These are phyloP conservation scores for Iberis pinnata DNA, from an alignment of 345 rosid genomes.

Conservation along the genomic window DNA sequence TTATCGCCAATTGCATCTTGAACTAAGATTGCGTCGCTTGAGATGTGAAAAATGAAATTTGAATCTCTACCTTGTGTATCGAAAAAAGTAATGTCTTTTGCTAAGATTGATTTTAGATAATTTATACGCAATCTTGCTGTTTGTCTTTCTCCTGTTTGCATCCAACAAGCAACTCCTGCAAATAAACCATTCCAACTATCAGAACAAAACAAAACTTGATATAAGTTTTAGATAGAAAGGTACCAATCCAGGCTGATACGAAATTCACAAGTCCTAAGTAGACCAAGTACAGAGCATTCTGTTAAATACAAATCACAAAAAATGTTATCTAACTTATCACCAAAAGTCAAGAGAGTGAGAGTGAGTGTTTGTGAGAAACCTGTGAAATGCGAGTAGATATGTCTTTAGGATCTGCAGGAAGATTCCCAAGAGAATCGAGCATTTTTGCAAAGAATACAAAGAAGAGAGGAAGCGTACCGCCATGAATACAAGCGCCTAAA, in stretches of 20 bases:
- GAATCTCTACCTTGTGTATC: constrained; percentile 71
- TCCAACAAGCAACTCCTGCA: constrained; percentile 48
- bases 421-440: constrained; percentile 64
- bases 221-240: neutral
- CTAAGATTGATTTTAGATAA: constrained; percentile 60
- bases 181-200: neutral
- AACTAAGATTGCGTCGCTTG: constrained; percentile 75
- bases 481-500: constrained; percentile 56
- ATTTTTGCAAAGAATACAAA: constrained; percentile 54
- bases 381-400: constrained; percentile 48
- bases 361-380: constrained; percentile 31
- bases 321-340: too few relatives aligned
- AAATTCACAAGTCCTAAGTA: constrained; percentile 53
- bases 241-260: constrained; percentile 71
- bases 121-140: constrained; percentile 55
- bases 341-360: neutral
- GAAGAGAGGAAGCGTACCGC: constrained; percentile 67
- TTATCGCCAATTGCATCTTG: constrained; percentile 92
- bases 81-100: constrained; percentile 54
- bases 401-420: constrained; percentile 42
- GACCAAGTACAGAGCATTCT: constrained; percentile 66
- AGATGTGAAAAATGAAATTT: constrained; percentile 56
- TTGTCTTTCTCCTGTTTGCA: constrained; percentile 88
- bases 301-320: constrained; percentile 11
- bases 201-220: neutral